Evolutionary conservation across 495 filamentous ascomycete species (phyloP).

Genomic region (Talaromyces adpressus): DNA sequence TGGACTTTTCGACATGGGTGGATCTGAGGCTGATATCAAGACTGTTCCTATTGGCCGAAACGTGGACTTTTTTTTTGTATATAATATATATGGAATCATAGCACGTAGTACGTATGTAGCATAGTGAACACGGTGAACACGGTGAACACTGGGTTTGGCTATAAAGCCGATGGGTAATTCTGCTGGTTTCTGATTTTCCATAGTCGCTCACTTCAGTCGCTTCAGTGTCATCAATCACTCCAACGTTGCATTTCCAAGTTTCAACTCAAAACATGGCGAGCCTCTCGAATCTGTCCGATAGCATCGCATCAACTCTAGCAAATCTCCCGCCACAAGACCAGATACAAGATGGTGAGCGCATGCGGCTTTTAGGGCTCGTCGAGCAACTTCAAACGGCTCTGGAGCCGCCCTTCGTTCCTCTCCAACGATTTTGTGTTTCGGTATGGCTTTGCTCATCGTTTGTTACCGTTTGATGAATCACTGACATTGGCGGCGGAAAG

Average conservation of each 20-base stretch:
- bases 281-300: too few species aligned
- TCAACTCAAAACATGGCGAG: not conserved
- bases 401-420: not conserved
- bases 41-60: not conserved
- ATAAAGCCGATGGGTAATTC: not conserved
- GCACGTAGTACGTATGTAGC: not conserved
- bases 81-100: not conserved
- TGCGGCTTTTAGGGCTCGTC: not conserved
- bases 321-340: too few species aligned
- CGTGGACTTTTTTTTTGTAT: not conserved
- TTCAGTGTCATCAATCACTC: too few species aligned
- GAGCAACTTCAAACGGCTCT: not conserved
- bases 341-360: too few species aligned
- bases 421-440: not conserved
- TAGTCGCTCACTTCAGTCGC: too few species aligned
- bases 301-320: too few species aligned
- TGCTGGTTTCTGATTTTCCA: too few species aligned
- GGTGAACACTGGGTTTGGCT: too few species aligned
- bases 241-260: too few species aligned
- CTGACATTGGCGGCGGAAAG: not conserved
- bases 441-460: not conserved
- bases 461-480: not conserved
- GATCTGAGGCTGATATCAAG: not conserved
- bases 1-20: not conserved
- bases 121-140: not conserved